phyloP scores from a whole-genome alignment of 371 early-diverging fungal species.

The Mortierella sp. region DNA sequence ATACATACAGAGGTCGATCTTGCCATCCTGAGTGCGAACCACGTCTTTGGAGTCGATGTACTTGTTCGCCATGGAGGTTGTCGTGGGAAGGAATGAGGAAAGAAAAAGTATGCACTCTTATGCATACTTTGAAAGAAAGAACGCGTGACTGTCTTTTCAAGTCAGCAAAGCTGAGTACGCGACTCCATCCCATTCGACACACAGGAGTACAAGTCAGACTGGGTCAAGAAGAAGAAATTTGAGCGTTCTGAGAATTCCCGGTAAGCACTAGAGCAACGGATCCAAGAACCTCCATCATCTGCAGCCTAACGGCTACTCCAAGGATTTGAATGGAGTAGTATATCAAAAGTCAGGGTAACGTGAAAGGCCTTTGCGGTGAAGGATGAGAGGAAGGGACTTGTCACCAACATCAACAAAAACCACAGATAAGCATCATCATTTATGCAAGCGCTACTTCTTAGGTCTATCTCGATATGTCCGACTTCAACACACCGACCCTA shows the following conservation, averaged over 20 bases:
- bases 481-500: too few species aligned
- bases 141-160: too few species aligned
- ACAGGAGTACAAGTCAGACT: conserved; percentile 40
- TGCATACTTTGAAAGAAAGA: too few species aligned
- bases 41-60: conserved; percentile 27
- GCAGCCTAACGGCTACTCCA: too few species aligned
- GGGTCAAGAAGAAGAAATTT: conserved; percentile 34
- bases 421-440: neutral
- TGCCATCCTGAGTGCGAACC: conserved; percentile 32
- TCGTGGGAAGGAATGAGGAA: neutral
- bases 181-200: conserved; percentile 35
- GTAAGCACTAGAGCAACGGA: conserved; percentile 35
- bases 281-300: conserved; percentile 7
- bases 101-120: neutral
- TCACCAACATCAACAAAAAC: too few species aligned
- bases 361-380: neutral
- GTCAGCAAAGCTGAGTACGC: too few species aligned
- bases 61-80: conserved; percentile 13
- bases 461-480: too few species aligned
- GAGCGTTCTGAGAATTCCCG: conserved; percentile 51
- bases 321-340: too few species aligned
- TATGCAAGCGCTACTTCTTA: too few species aligned
- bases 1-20: conserved; percentile 41
- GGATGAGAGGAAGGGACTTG: neutral
- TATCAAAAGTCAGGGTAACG: neutral